Evolutionary conservation across 495 filamentous ascomycete species (phyloP), one percentile per base, ranked within the genome.

Genomic region (Parmelia sp.): DNA sequence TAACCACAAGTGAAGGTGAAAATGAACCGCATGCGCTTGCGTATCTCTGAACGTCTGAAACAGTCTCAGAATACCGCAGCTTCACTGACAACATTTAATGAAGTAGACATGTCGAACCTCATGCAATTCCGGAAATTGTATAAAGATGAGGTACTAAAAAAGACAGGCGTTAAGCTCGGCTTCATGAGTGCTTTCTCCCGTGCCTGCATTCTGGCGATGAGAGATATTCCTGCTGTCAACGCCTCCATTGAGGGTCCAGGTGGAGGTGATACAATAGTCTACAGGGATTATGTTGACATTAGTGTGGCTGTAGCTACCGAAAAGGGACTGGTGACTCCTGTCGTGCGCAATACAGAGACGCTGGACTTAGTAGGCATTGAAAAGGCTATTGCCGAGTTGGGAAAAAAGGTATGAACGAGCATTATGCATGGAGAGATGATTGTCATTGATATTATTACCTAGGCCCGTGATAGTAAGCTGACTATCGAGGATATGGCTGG

Each of bases 401-500:
- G 94, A 67, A 92, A 93, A 82, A 98, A 98, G 89, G 89, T 89
- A 63, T 64, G 33, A 31, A 33, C 12, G 9, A 23, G 27, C 6
- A 33, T 1, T 35, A 0, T 35, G 42, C 49, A 40, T 33, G 19
- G 21, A 36, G 68, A 56, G 14, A 4, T 23, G 6, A 40, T 58
- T 23, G 27, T 37, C 35, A 15, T 60, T 69, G 35, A 68, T 59
- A 58, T 19, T 37, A 27, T 33, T 27, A 35, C 5, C 29, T 69
- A 92, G 90, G 94, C 94, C 64, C 88, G 94, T 58, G 92, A 98
- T 68, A 89, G 88, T 75, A 98, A 97, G 78, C 83, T 98, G 70
- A 98, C 94, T 4, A 97, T 98, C 71, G 94, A 98, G 77, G 94
- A 98, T 73, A 97, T 98, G 95, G 94, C 95, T 61, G 94, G 94